Evolutionary conservation across 1,284 basidiomycete genomes (phyloP), one percentile per base, ranked within the genome.

Genomic region (Entoloma clypeatum): DNA sequence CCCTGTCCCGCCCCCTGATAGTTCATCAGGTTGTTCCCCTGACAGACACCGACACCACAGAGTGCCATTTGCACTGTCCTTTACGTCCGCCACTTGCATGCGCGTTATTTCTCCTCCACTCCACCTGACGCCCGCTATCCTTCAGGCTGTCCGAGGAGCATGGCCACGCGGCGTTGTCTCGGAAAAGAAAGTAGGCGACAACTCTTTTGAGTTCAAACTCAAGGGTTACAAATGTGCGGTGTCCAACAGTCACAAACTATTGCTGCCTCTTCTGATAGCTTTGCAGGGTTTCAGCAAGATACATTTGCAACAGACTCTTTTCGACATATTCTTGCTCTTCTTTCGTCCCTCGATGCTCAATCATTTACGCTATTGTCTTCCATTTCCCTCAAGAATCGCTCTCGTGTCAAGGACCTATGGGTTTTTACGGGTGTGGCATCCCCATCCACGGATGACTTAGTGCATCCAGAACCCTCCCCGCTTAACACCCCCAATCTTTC

Each of bases 131-230:
- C 85, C 85, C 10, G 86, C 83, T 41, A 86, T 88, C 43, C 68
- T 88, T 14, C 79, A 83, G 55, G 80, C 83, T n/a, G 83, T 87
- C 10, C 73, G 86, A 44, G 72, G 69, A 7, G 75, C 86, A 13
- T 88, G 85, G 86, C 85, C 86, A 13, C 72, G 83, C 50, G 86
- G 85, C 14, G 81, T 87, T 9, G 74, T 81, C 6, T 77, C 77
- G 1, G 85, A 88, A 60, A 85, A 81, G 68, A 87, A 82, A 56
- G 68, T 86, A 1, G 79, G 75, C 7, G 77, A 82, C 23, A 74
- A 74, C 39, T 75, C 76, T 11, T 88, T 75, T 55, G 85, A 88
- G 58, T 88, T 88, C 63, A 86, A 83, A 56, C 67, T 88, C 41
- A 86, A 84, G 52, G 86, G 85, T 11, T 88, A 87, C 58, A 79